Evolutionary conservation across 2,329 filamentous ascomycete genomes (phyloP).

Genomic region (Penicillium sp.): DNA sequence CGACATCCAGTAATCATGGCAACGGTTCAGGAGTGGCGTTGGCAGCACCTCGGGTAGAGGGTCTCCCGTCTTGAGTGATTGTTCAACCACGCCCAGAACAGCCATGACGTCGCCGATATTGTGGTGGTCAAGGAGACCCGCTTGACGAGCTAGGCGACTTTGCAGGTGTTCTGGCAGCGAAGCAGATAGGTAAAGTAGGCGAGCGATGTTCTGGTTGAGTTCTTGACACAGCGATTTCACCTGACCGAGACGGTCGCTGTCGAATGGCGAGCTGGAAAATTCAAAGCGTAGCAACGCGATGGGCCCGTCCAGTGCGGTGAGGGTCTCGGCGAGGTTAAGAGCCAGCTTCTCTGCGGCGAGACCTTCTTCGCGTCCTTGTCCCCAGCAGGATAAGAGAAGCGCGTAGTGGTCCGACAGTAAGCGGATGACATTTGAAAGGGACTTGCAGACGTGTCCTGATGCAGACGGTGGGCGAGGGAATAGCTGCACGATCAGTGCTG

Average conservation of each 20-base stretch:
- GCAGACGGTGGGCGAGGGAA: conserved; percentile 52
- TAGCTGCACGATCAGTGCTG: conserved; percentile 48
- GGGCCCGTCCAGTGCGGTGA: conserved; percentile 36
- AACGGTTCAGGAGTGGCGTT: conserved; percentile 46
- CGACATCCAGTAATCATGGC: conserved; percentile 28
- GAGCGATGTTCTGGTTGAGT: conserved; percentile 35
- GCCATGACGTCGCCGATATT: conserved; percentile 55
- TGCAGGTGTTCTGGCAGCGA: conserved; percentile 44
- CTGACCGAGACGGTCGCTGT: conserved; percentile 33
- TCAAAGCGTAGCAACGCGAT: conserved; percentile 40
- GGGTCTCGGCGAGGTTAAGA: conserved; percentile 34
- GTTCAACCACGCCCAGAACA: conserved; percentile 49
- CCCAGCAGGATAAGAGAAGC: conserved; percentile 50
- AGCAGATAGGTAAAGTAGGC: conserved; percentile 38
- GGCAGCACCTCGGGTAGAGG: conserved; percentile 52
- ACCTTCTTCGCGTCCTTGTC: conserved; percentile 26
- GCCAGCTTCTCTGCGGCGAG: conserved; percentile 33
- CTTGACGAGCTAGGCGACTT: conserved; percentile 38
- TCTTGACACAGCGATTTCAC: conserved; percentile 36
- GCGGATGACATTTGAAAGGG: conserved; percentile 47
- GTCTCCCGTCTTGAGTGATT: conserved; percentile 50
- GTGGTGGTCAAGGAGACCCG: conserved; percentile 46
- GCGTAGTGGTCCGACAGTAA: conserved; percentile 53
- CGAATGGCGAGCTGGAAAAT: conserved; percentile 42
- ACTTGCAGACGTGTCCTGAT: conserved; percentile 46